Percentiles rank a stretch among this genome's conserved stretches.
These are phyloP conservation scores for Spinellus fusiger DNA, from an alignment of 192 early-diverging fungal genomes.

Conservation along the genomic window DNA sequence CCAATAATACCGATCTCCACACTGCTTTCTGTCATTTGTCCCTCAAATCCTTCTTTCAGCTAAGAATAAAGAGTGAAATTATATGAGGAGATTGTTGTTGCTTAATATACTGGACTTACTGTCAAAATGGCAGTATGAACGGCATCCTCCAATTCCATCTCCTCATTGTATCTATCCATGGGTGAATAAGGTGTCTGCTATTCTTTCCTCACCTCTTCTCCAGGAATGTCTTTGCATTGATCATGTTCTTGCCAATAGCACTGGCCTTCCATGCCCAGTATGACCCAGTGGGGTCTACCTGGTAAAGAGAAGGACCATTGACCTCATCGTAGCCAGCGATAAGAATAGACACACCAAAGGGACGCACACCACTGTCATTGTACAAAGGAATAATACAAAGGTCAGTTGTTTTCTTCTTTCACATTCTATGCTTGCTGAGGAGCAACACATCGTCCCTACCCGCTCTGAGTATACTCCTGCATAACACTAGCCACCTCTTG, in stretches of 20 bases:
- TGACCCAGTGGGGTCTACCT: conserved; percentile 98
- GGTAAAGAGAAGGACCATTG: conserved; percentile 87
- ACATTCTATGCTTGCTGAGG: neutral
- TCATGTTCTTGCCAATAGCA: conserved; percentile 99
- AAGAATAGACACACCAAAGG: conserved; percentile 97
- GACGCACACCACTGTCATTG: conserved; percentile 89
- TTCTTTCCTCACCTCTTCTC: conserved; percentile 75
- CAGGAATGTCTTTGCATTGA: conserved; percentile 98
- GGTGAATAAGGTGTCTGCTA: neutral
- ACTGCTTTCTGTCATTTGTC: conserved; percentile 92
- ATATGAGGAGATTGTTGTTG: too few species aligned
- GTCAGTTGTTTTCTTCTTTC: neutral
- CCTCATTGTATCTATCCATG: conserved; percentile 65
- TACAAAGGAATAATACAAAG: neutral
- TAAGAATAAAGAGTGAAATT: too few species aligned
- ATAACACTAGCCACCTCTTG: conserved; percentile 95
- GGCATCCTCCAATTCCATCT: conserved; percentile 97
- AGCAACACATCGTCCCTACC: conserved; percentile 44
- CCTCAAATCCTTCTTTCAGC: conserved; percentile 98
- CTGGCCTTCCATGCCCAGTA: conserved; percentile 99
- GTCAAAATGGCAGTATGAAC: conserved; percentile 99
- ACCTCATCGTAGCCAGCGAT: conserved; percentile 91
- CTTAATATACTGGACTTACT: conserved; percentile 12
- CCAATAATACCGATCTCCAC: conserved; percentile 92
- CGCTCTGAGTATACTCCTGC: conserved; percentile 99